Percentiles rank a stretch among this genome's conserved stretches.
phyloP scores from a whole-genome alignment of 179 eudicot species.

The Beta macrorhiza region DNA sequence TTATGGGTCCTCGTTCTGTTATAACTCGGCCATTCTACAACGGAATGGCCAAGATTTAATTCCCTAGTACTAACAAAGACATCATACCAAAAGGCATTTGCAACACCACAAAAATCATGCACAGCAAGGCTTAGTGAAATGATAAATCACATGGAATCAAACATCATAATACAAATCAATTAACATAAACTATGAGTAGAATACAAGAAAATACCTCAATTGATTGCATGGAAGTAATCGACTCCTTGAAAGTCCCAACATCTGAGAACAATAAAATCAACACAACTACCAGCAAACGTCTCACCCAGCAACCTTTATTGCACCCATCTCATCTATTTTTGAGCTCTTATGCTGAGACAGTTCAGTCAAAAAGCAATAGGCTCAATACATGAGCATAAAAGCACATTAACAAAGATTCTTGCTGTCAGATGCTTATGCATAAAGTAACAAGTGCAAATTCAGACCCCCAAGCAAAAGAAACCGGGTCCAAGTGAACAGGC shows the following conservation, averaged over 20 bases:
- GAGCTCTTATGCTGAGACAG: conserved; percentile 83
- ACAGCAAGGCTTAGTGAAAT: not conserved
- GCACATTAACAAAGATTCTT: conserved; percentile 3
- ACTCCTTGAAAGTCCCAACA: conserved; percentile 43
- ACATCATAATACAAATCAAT: not conserved
- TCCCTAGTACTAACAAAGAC: too few species aligned
- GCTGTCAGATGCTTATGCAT: conserved; percentile 1
- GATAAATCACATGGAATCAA: not conserved
- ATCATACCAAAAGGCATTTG: not conserved
- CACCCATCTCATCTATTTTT: conserved; percentile 79
- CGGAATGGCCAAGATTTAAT: too few species aligned
- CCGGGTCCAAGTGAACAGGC: not conserved
- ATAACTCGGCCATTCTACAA: too few species aligned
- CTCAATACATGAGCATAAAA: conserved; percentile 19
- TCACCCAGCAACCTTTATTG: conserved; percentile 87
- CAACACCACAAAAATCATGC: not conserved
- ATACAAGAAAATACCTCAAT: conserved; percentile 47
- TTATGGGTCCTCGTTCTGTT: too few species aligned
- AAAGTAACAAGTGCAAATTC: conserved; percentile 11
- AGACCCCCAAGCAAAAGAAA: conserved; percentile 11
- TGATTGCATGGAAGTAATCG: conserved; percentile 35
- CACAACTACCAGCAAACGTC: conserved; percentile 34
- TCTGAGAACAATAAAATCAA: conserved; percentile 29
- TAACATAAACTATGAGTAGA: conserved; percentile 6
- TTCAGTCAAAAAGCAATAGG: conserved; percentile 21